Evolutionary conservation across 345 rosid genomes (phyloP).

Genomic region (Salix viminalis): DNA sequence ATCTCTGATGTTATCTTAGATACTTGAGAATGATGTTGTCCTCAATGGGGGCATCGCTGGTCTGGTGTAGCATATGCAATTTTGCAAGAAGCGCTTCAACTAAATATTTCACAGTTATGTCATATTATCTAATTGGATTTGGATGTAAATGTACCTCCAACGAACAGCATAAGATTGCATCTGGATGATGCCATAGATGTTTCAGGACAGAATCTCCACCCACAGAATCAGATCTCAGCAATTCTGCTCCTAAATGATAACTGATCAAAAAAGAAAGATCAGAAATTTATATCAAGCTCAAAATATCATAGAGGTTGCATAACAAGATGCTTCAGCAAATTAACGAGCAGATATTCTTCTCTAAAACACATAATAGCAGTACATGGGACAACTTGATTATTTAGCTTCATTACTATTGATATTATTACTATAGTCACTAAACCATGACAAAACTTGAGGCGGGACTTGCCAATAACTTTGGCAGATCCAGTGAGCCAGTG

Average conservation of each 20-base stretch:
- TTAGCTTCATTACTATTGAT: not conserved
- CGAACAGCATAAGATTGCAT: slow-evolving; percentile 90
- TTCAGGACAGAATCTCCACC: slow-evolving; percentile 60
- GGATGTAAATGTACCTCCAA: slow-evolving; percentile 51
- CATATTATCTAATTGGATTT: not conserved
- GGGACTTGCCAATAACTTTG: slow-evolving; percentile 68
- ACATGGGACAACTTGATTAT: not conserved
- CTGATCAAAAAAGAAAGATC: slow-evolving; percentile 31
- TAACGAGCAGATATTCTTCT: not conserved
- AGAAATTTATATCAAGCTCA: not conserved
- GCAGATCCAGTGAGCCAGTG: slow-evolving; percentile 84
- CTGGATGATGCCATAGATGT: slow-evolving; percentile 82
- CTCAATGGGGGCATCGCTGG: not conserved
- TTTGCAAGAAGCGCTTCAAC: not conserved
- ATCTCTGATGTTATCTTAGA: not conserved
- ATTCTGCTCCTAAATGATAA: slow-evolving; percentile 64
- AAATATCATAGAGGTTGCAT: not conserved
- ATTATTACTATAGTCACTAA: not conserved
- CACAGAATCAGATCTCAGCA: slow-evolving; percentile 56
- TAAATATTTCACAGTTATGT: not conserved
- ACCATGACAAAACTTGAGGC: not conserved
- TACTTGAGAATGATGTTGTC: not conserved
- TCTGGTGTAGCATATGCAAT: not conserved
- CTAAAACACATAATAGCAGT: not conserved
- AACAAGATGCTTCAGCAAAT: slow-evolving; percentile 1